Evolutionary conservation across 306 rosid species (phyloP), one percentile per base, ranked within the genome.

Genomic region (Rubus idaeus): DNA sequence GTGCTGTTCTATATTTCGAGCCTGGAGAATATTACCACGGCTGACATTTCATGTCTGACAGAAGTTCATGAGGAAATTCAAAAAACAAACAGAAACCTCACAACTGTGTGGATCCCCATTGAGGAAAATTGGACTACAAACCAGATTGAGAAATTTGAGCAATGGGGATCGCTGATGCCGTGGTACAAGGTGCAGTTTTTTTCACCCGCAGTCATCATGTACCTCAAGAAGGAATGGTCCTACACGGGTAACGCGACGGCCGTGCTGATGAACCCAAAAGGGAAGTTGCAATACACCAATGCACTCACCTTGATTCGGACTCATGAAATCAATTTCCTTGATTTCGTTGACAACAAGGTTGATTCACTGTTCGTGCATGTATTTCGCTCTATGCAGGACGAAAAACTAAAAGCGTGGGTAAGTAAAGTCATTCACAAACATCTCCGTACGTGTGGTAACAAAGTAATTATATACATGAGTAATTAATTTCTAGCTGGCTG

Each of bases 81-180:
- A 5, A 65, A 71, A 51, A 67, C 17, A 39, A 37, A 76, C 8
- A 50, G 46, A 5, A 61, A 69, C 2, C 77, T 41, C 58, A 77
- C 68, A 74, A 77, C 81, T 51, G 75, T 84, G 61, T 84, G 87
- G 87, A 66, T 84, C 46, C 85, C 87, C 13, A 56, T 84, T 3
- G 81, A 81, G 18, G 84, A 42, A 9, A 49, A 49, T 7, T 49
- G 80, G 76, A 49, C 57, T 8, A 74, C 39, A 0, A 68, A 76
- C 63, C n/a, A 47, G 21, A n/a, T 21, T 12, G 57, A 35, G 56
- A 79, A 45, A 56, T 87, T 72, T 53, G 80, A 77, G 5, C 17
- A 55, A 0, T 7, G 67, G 41, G 63, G 76, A 10, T 5, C 67
- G 5, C 51, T 7, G 66, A 70, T 86, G 84, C 76, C 83, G 10